Base-by-base conservation (phyloP, 805 yeast species). In the Sugiyamaella lignohabitans region DNA sequence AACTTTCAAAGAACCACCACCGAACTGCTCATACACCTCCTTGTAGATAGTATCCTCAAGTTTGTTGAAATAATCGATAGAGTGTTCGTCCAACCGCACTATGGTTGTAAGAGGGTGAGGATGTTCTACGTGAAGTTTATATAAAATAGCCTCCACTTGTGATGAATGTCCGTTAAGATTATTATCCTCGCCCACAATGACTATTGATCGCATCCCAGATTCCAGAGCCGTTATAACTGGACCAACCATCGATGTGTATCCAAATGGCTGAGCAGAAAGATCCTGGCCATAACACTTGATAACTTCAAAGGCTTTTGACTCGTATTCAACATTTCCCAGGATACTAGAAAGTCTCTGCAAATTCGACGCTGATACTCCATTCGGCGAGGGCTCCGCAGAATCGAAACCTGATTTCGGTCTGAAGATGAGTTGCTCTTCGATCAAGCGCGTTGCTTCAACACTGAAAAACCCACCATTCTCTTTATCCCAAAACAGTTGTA, bases 351-450 rank as follows among this genome's bases (percentile, higher is more conserved):
- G 59, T 5, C 65, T 48, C 40, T 38, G 46, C 21, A 68, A 54
- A 45, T 68, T 68, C 22, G 37, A 23, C 2, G 60, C 58, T 0
- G 71, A 56, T 0, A 67, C 54, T 11, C 67, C 66, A 43, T 68
- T 64, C 18, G 68, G 53, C 23, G 66, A 59, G 1, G 72, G 72
- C 50, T 64, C 69, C 1, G 66, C 65, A 18, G 61, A 46, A 43
- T 68, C 72, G 35, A 61, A 61, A 14, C 61, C 64, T 42, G 52
- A 48, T 53, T 67, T 66, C 39, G 69, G 65, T n/a, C 69, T 54
- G 52, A 62, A 53, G 17, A 62, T 54, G 19, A 64, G 55, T 39
- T 58, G 53, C n/a, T 45, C 45, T 17, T 36, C 38, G 21, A 8
- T 18, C n/a, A n/a, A n/a, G n/a, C n/a, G n/a, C n/a, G n/a, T n/a